phyloP scores from a whole-genome alignment of 148 eudicot genomes.

The Bassia scoparia region DNA sequence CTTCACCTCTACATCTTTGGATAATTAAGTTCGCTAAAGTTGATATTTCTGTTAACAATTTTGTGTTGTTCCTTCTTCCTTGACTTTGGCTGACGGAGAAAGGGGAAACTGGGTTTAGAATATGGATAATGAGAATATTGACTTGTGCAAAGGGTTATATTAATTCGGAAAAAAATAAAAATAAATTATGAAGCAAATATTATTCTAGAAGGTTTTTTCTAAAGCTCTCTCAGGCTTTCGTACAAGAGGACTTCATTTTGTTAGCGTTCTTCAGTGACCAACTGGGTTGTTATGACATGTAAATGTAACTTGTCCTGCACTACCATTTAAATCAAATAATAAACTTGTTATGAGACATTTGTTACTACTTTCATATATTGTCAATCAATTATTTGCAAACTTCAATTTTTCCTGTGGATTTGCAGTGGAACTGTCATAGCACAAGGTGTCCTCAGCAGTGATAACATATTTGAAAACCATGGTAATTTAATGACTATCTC shows the following conservation, averaged over 20 bases:
- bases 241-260: too few relatives aligned
- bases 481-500: conserved; percentile 37
- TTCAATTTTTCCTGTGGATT: conserved; percentile 12
- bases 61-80: too few relatives aligned
- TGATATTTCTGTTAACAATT: background rate
- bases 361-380: background rate
- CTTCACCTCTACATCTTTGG: background rate
- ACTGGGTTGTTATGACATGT: background rate
- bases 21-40: background rate
- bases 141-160: background rate
- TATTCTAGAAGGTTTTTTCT: background rate
- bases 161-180: too few relatives aligned
- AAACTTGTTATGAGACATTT: background rate
- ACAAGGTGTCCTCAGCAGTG: conserved; percentile 62
- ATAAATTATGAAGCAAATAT: background rate
- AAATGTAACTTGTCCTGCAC: background rate
- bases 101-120: background rate
- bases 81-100: background rate
- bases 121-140: background rate
- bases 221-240: too few relatives aligned
- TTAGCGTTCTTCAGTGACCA: too few relatives aligned
- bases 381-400: background rate
- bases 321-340: background rate
- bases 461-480: conserved; percentile 46
- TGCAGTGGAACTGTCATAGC: conserved; percentile 95